phyloP scores from a whole-genome alignment of 768 basidiomycete genomes.

The Termitomyces sp. region DNA sequence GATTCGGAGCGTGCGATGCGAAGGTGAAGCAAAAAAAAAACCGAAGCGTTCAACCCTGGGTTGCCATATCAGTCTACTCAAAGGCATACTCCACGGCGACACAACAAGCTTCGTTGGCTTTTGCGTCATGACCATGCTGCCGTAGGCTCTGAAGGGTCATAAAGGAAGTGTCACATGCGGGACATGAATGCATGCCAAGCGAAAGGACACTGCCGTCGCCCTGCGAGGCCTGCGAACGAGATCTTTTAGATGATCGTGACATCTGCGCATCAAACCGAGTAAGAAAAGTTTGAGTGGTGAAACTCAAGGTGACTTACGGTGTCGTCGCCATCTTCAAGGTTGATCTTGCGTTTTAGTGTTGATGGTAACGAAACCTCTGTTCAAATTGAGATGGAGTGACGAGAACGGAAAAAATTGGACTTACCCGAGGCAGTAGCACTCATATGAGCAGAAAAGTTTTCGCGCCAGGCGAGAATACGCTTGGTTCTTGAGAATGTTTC shows the following conservation, averaged over 20 bases:
- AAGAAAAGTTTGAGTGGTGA: conserved; percentile 3
- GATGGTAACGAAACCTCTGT: conserved; percentile 25
- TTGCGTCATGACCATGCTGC: conserved; percentile 50
- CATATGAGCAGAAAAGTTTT: conserved; percentile 43
- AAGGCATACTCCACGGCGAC: conserved; percentile 72
- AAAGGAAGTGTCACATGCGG: conserved; percentile 70
- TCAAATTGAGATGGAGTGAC: conserved; percentile 8
- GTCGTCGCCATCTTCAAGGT: conserved; percentile 37
- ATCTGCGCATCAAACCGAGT: conserved; percentile 23
- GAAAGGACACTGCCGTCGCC: conserved; percentile 30
- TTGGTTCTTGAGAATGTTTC: conserved; percentile 55
- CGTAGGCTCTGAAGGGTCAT: conserved; percentile 50
- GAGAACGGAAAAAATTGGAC: conserved; percentile 10
- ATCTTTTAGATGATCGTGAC: conserved; percentile 53
- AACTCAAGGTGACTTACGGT: conserved; percentile 20
- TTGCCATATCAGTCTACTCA: conserved; percentile 28
- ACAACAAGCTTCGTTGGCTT: conserved; percentile 63
- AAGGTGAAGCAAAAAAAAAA: conserved; percentile 1
- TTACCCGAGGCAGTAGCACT: conserved; percentile 34
- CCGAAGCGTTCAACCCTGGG: not conserved
- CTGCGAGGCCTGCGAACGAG: conserved; percentile 32
- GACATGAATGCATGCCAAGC: conserved; percentile 56
- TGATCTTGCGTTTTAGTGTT: conserved; percentile 47
- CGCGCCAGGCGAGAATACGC: conserved; percentile 70
- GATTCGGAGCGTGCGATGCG: conserved; percentile 7